Base-by-base conservation (phyloP, 805 yeast genomes). In the Clavispora vitiphila region DNA sequence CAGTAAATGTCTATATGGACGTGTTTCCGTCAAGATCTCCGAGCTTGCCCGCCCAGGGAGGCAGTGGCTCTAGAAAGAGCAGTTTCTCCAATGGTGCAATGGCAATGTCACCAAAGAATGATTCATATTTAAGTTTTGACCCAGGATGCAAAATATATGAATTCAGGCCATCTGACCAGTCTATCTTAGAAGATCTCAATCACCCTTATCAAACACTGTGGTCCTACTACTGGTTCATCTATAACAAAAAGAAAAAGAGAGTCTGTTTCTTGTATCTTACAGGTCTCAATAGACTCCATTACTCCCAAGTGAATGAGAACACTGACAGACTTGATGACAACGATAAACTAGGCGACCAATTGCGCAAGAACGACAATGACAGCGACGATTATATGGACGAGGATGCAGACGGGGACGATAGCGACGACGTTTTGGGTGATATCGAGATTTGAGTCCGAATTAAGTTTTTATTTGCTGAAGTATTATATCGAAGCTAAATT, bases 151-250 rank as follows among this genome's bases (percentile, higher is more conserved):
- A 74, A 21, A 77, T 81, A 25, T 83, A 78, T 51, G 83, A 80
- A 53, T 80, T 81, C 51, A 78, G 75, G 43, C 81, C 77, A 0
- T 75, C 77, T 23, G 80, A 83, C 44, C 72, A 64, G 53, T 73
- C 85, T 8, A 81, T 84, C 32, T 54, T 69, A 38, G 86, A 83
- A 54, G 93, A 84, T 43, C 51, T 69, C 40, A 66, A 65, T 38
- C 64, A 66, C 44, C 75, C 75, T 1, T 67, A 67, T 46, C 74
- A 69, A 50, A 66, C 73, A 2, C 61, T 69, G 68, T 86, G 93
- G 93, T 78, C 85, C 19, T 69, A 82, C 58, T 86, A 87, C 76
- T 91, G 95, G 83, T 93, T 93, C 61, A 79, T 91, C 35, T 89
- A 85, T 65, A 93, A 89, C 67, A 91, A 88, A 64, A 84, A 86